Base-by-base conservation (phyloP, 345 rosid species). In the Tarenaya hassleriana region DNA sequence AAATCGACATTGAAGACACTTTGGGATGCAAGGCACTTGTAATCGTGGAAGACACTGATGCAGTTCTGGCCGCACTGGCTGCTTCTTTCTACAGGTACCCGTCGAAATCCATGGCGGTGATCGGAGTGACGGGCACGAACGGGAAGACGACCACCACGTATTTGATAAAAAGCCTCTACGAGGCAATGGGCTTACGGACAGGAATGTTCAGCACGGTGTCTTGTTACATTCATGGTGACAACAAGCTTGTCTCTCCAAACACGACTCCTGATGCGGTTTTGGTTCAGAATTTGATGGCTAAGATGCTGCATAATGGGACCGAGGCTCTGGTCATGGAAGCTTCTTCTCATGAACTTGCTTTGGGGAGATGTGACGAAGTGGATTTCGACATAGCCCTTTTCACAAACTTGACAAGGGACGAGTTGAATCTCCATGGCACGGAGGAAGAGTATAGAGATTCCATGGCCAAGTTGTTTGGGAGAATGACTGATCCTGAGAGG, bases 271-370 rank as follows among this genome's bases (percentile, higher is more conserved):
- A 87, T 79, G 79, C 95, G 16, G 88, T 82, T 58, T 43, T 77
- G 71, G 86, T 87, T 71, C 98, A 91, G 73, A 81, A 82, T 63
- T 73, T 80, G 82, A 87, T 87, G 92, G 98, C 96, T 50, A 91
- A 84, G 84, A 87, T 91, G 96, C 68, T 84, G 42, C 82, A 80
- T 61, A 91, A 84, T 50, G 96, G 96, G 56, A 84, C 89, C 39
- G 98, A 91, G 69, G 79, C 92, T 16, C 73, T 80, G 45, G 95
- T 87, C 41, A 76, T 87, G 87, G 98, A 91, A 76, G 80, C 89
- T 39, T 80, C 92, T 70, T 79, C 87, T 39, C 78, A 80, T 39
- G 85, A 71, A 34, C 73, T 87, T 55, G 82, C 88, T 47, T 48
- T 59, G 53, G 92, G 86, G 68, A 80, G 81, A 62, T 81, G 85